Evolutionary conservation across 768 basidiomycete genomes (phyloP).

Genomic region (Kwoniella europaea): DNA sequence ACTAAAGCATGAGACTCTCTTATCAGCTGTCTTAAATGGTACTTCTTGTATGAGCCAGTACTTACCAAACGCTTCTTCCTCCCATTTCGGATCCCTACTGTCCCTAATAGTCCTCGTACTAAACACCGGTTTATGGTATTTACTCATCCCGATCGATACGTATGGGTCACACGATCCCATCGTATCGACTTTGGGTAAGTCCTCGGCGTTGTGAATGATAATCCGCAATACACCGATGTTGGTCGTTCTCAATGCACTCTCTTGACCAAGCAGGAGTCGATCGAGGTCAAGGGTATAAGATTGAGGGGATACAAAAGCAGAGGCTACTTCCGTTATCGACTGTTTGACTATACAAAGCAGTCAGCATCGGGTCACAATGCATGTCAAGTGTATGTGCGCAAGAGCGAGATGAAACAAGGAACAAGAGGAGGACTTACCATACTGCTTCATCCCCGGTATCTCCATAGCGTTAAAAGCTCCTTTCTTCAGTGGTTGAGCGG

Average conservation of each 20-base stretch:
- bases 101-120: conserved; percentile 56
- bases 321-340: conserved; percentile 53
- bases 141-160: conserved; percentile 49
- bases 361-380: neutral
- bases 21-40: neutral
- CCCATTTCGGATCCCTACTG: conserved; percentile 55
- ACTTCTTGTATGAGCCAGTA: neutral
- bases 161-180: conserved; percentile 58
- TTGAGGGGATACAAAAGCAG: conserved; percentile 55
- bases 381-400: neutral
- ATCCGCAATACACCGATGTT: conserved; percentile 56
- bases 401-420: no score
- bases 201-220: conserved; percentile 48
- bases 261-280: conserved; percentile 54
- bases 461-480: conserved; percentile 56
- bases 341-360: conserved; percentile 34
- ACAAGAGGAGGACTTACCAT: conserved; percentile 34
- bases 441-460: conserved; percentile 55
- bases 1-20: conserved; percentile 28
- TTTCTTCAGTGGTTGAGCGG: conserved; percentile 55
- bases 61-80: conserved; percentile 56
- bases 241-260: conserved; percentile 47
- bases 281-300: conserved; percentile 58
- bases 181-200: conserved; percentile 52
- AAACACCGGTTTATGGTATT: conserved; percentile 57